Evolutionary conservation across 306 rosid genomes (phyloP).

Genomic region (Rubus parviflorus): DNA sequence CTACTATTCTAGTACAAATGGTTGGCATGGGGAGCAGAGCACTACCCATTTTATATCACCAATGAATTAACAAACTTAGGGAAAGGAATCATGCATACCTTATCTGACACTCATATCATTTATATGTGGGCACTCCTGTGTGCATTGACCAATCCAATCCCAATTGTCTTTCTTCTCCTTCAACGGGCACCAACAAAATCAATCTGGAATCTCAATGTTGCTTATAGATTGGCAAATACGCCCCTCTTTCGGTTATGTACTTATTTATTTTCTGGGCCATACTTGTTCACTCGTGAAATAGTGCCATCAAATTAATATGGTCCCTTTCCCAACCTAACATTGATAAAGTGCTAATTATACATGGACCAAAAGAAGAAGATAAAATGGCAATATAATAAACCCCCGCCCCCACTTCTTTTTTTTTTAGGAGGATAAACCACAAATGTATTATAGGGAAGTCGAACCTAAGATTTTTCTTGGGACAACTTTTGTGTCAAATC

Average conservation of each 20-base stretch:
- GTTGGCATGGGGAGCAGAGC: slow-evolving; percentile 40
- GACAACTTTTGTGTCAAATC: no score
- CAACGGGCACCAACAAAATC: slow-evolving; percentile 22
- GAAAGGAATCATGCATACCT: slow-evolving; percentile 24
- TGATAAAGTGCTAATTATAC: neutral
- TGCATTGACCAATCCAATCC: neutral
- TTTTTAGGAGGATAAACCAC: no score
- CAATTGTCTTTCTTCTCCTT: slow-evolving; percentile 18
- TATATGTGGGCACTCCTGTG: neutral
- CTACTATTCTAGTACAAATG: slow-evolving; percentile 7
- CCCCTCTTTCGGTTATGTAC: neutral
- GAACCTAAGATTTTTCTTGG: no score
- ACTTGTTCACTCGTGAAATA: neutral
- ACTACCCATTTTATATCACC: neutral
- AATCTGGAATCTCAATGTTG: slow-evolving; percentile 12
- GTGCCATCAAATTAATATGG: neutral
- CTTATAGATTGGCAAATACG: neutral
- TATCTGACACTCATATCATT: slow-evolving; percentile 13
- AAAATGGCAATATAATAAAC: neutral
- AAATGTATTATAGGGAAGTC: no score
- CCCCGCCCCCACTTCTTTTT: no score
- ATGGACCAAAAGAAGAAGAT: neutral
- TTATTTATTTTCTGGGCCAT: neutral
- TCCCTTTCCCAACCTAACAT: slow-evolving; percentile 8
- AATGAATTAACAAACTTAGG: neutral